phyloP scores from a whole-genome alignment of 108 stramenopile species.

The Asterionellopsis glacialis region DNA sequence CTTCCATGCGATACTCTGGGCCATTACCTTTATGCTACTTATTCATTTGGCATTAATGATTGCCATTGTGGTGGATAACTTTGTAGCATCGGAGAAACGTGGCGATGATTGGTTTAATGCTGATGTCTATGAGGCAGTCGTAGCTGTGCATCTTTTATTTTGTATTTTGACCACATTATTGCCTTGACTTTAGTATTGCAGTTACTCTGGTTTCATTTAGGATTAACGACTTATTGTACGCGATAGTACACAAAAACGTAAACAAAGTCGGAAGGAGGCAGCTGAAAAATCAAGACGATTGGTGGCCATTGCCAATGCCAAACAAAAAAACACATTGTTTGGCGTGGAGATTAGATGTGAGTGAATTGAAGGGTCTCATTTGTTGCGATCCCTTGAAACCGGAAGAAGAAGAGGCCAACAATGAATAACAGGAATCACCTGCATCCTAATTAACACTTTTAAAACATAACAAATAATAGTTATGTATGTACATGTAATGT shows the following conservation, averaged over 20 bases:
- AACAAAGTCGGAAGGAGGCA: conserved; percentile 15
- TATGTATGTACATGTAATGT: too few species aligned
- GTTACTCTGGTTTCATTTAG: conserved; percentile 73
- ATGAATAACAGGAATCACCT: too few species aligned
- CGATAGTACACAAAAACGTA: conserved; percentile 51
- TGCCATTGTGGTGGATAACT: conserved; percentile 29
- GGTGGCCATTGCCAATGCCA: conserved; percentile 9
- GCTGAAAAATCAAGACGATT: conserved; percentile 33
- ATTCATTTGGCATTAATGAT: conserved; percentile 24
- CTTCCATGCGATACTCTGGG: conserved; percentile 64
- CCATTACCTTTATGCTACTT: conserved; percentile 37
- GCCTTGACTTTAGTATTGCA: conserved; percentile 54
- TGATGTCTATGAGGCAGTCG: conserved; percentile 17
- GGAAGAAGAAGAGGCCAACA: too few species aligned
- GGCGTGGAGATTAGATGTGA: too few species aligned
- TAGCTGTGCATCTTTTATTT: conserved; percentile 37
- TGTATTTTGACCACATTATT: conserved; percentile 36
- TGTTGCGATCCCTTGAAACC: too few species aligned
- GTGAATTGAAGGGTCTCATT: too few species aligned
- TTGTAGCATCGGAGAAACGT: conserved; percentile 18
- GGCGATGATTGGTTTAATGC: conserved; percentile 52
- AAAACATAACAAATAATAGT: too few species aligned
- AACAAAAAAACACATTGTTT: not conserved
- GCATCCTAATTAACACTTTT: too few species aligned
- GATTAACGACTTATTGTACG: conserved; percentile 76